phyloP scores from a whole-genome alignment of 257 asterid genomes.

The Rehmannia glutinosa region DNA sequence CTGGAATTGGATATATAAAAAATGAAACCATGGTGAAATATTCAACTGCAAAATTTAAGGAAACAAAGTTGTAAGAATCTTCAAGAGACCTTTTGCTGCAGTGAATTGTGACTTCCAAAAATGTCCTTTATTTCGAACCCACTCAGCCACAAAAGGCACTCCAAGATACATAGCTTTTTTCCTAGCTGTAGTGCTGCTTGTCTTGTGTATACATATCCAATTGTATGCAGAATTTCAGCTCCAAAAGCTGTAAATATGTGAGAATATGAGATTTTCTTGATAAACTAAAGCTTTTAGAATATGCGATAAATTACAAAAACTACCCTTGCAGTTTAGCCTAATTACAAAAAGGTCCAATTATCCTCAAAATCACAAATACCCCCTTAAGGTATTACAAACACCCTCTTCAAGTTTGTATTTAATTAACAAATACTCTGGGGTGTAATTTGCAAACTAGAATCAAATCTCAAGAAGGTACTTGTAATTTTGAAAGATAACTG shows the following conservation, averaged over 20 bases:
- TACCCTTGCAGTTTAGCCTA: background rate
- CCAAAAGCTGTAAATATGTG: conserved; percentile 54
- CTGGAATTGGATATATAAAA: conserved; percentile 23
- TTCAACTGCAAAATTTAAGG: background rate
- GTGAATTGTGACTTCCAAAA: conserved; percentile 83
- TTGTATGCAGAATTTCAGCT: conserved; percentile 62
- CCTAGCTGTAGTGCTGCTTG: conserved; percentile 63
- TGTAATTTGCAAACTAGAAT: no score
- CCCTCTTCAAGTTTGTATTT: no score
- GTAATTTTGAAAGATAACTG: no score
- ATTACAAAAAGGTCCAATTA: background rate
- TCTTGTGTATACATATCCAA: conserved; percentile 81
- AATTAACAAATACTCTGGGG: no score
- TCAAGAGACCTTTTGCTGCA: conserved; percentile 94
- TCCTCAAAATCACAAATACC: background rate
- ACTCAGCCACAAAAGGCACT: conserved; percentile 45
- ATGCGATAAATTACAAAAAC: background rate
- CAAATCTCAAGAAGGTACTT: no score
- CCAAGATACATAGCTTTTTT: conserved; percentile 70
- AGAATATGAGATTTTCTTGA: background rate
- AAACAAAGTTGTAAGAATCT: no score
- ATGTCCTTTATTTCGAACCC: conserved; percentile 89
- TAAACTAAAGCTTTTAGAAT: background rate
- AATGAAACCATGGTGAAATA: background rate
- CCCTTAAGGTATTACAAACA: no score